Evolutionary conservation across 2,329 filamentous ascomycete genomes (phyloP), one percentile per base, ranked within the genome.

Genomic region (Botryotinia calthae): DNA sequence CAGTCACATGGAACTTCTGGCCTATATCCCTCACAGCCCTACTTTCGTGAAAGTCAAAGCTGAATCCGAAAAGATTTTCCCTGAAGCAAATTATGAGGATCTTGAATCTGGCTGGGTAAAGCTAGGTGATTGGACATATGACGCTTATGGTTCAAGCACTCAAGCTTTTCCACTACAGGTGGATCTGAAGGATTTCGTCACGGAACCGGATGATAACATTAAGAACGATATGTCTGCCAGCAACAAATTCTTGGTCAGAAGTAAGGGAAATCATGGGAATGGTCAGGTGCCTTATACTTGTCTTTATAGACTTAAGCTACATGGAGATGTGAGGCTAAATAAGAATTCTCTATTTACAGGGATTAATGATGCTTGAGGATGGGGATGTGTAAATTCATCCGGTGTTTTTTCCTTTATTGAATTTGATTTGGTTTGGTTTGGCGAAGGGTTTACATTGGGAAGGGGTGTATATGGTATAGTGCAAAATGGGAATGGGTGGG

Each of bases 1-100:
- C 0, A 86, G 84, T 69, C 85, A 91, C 3, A 87, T 95, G 73
- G 92, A 95, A 79, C 80, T 95, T 14, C 93, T 91, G 86, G 89
- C 86, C 8, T 84, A 85, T 56, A 86, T 91, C 73, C 83, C 85
- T 28, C 85, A 90, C 31, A 63, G 63, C 20, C 68, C 76, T n/a
- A 66, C 69, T 1, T 76, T 74, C 42, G 40, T 82, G 40, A 82
- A 82, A 40, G 80, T 86, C 1, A 77, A 79, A 31, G 81, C 84
- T 74, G 67, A 75, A 10, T 80, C 78, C 2, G 61, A 76, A 4
- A 78, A 80, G 14, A 79, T 78, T 4, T 82, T 85, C 56, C 85
- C 85, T 70, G 82, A 77, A 37, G 70, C 78, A 18, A 75, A 74
- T 12, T 67, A 72, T 8, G 76, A 79, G 10, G 74, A 80, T 62